Base-by-base conservation (phyloP, 2,329 filamentous ascomycete species). In the Arthrobotrys pseudoclavata region DNA sequence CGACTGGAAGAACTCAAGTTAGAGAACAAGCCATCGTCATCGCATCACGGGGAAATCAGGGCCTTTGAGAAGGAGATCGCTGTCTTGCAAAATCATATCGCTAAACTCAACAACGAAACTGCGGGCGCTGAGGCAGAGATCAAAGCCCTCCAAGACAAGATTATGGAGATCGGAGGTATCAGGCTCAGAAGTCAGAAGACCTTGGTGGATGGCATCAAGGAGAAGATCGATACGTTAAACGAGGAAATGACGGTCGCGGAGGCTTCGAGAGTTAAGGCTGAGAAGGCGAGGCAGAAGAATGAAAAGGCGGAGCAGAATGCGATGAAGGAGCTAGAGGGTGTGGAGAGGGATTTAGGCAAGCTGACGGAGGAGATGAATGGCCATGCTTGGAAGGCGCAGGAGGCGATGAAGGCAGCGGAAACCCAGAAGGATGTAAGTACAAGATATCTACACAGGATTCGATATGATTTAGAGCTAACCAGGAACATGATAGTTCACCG, bases 161-260 rank as follows among this genome's bases (percentile, higher is more conserved):
- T 99, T 82, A 98, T 99, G 96, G 91, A 97, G 84, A 91, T 97
- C 79, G 96, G 96, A 82, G 96, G 96, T 84, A 94, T 98, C 82
- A 94, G 93, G 84, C 89, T 99, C 18, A 91, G 96, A 69, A 89
- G 91, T 18, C 95, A 99, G 83, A 94, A 96, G 81, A 90, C 93
- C 78, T 96, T 92, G 86, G 94, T 99, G 37, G 95, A 98, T 83
- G 88, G 90, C 5, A 86, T 96, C 79, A 97, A 96, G 83, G 92
- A 94, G 81, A 91, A 97, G 83, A 94, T 98, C 69, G 87, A 91
- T 57, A 89, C 90, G 12, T 87, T 96, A 76, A 91, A 89, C 64
- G 95, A 98, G 80, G 91, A 93, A 79, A 90, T 93, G 42, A 96
- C 94, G 3, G 91, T 89, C 67, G 92, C 96, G 0, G 95, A 99